A percentile compares a stretch with the other conserved stretches of the same genome.
Evolutionary conservation across 176 grass and related monocot species (phyloP).

Genomic region (Oropetium thomaeum): DNA sequence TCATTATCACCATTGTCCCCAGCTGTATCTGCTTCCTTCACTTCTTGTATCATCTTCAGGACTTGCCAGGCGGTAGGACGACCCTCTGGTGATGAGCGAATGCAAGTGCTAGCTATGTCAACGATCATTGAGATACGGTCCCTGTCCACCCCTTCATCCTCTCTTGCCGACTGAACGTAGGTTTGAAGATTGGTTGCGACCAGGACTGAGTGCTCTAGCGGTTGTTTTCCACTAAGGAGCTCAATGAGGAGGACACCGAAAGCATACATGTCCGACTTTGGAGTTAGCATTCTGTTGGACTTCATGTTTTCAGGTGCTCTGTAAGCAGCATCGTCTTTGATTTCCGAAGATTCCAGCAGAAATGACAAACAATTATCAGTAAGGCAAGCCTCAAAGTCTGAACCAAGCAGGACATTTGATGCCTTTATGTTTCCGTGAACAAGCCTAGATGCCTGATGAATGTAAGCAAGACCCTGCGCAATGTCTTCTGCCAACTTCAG

Average conservation of each 20-base stretch:
- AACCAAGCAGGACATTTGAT: conserved; percentile 82
- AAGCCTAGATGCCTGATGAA: conserved; percentile 89
- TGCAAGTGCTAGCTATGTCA: conserved; percentile 64
- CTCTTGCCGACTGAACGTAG: conserved; percentile 64
- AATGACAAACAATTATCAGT: conserved; percentile 85
- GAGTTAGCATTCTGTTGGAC: conserved; percentile 65
- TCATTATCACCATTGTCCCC: conserved; percentile 70
- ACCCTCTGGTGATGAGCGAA: conserved; percentile 64
- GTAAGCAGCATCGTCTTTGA: conserved; percentile 51
- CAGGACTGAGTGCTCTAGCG: conserved; percentile 57
- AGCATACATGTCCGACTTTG: conserved; percentile 89
- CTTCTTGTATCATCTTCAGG: conserved; percentile 98
- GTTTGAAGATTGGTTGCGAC: conserved; percentile 57
- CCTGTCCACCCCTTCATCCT: conserved; percentile 59
- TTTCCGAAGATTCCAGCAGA: conserved; percentile 69
- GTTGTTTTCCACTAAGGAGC: conserved; percentile 74
- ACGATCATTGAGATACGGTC: conserved; percentile 78
- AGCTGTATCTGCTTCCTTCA: conserved; percentile 71
- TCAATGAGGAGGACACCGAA: conserved; percentile 83
- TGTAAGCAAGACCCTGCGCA: conserved; percentile 83
- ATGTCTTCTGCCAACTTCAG: conserved; percentile 98
- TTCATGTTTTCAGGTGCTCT: conserved; percentile 77
- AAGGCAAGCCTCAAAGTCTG: conserved; percentile 95
- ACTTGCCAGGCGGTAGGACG: conserved; percentile 93
- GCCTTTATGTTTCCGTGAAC: conserved; percentile 94